phyloP scores from a whole-genome alignment of 2,329 filamentous ascomycete genomes.

The Diaporthe eres region DNA sequence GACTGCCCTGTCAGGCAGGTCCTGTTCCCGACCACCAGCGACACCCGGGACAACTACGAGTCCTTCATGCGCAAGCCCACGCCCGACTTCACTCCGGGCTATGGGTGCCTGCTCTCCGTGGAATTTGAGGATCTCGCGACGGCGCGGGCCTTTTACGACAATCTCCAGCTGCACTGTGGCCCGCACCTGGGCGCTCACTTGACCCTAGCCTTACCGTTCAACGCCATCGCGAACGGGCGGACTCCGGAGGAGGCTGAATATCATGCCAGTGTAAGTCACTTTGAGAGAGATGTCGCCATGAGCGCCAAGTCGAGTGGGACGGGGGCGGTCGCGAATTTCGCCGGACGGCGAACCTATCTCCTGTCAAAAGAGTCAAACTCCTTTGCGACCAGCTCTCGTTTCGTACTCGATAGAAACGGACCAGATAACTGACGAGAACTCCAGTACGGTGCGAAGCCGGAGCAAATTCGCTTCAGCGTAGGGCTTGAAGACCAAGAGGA shows the following conservation, averaged over 20 bases:
- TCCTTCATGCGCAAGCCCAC: slow-evolving; percentile 55
- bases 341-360: background rate
- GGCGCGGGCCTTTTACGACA: slow-evolving; percentile 64
- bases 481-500: slow-evolving; percentile 61
- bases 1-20: slow-evolving; percentile 58
- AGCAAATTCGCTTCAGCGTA: slow-evolving; percentile 62
- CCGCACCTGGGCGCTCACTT: slow-evolving; percentile 68
- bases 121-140: slow-evolving; percentile 60
- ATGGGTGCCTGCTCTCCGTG: slow-evolving; percentile 68
- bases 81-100: slow-evolving; percentile 63
- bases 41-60: slow-evolving; percentile 54
- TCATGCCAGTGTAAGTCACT: slow-evolving; percentile 47
- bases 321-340: too few species aligned
- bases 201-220: slow-evolving; percentile 65
- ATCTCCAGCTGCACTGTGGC: slow-evolving; percentile 62
- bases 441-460: slow-evolving; percentile 54
- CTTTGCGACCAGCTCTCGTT: too few species aligned
- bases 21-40: slow-evolving; percentile 58
- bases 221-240: slow-evolving; percentile 58
- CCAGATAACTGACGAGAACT: background rate
- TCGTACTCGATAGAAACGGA: background rate
- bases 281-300: background rate
- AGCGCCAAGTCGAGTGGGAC: too few species aligned
- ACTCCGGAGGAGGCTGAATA: slow-evolving; percentile 54
- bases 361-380: too few species aligned